Conservation (phyloP, 139 green algal species). For the Tetratostichococcus sp. region DNA sequence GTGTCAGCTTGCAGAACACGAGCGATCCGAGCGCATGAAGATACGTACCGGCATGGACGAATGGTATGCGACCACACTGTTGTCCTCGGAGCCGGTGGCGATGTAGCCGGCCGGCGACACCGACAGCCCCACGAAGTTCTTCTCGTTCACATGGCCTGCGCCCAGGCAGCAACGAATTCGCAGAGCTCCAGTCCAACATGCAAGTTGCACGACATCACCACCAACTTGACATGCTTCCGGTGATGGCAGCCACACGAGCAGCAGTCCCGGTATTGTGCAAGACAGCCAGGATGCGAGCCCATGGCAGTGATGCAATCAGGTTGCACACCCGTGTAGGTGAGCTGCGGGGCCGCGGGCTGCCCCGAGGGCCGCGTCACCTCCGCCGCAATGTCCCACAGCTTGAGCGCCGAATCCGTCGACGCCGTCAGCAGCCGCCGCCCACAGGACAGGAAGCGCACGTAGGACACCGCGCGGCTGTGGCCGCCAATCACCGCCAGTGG, state of each 20-base stretch:
- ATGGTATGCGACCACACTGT: conserved; percentile 56
- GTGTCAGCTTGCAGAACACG: too few species aligned
- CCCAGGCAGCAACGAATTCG: not conserved
- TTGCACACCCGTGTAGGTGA: conserved; percentile 14
- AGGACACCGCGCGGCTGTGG: conserved; percentile 65
- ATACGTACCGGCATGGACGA: conserved; percentile 27
- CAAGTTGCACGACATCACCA: too few species aligned
- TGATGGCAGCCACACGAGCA: too few species aligned
- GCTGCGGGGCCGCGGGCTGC: not conserved
- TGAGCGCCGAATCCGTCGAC: conserved; percentile 62
- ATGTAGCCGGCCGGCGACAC: conserved; percentile 60
- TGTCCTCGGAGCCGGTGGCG: conserved; percentile 62
- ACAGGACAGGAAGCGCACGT: conserved; percentile 60
- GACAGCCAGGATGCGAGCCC: too few species aligned
- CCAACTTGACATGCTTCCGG: too few species aligned
- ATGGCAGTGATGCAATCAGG: not conserved
- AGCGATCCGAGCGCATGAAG: too few species aligned
- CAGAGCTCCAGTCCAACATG: too few species aligned
- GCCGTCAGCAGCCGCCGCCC: conserved; percentile 48
- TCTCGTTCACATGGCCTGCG: conserved; percentile 72
- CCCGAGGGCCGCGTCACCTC: not conserved
- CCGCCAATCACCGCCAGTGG: conserved; percentile 47
- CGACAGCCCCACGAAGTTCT: conserved; percentile 77
- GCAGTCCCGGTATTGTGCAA: too few species aligned
- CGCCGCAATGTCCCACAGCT: conserved; percentile 38